Conservation (phyloP, 345 rosid species). For the Pistacia vera region DNA sequence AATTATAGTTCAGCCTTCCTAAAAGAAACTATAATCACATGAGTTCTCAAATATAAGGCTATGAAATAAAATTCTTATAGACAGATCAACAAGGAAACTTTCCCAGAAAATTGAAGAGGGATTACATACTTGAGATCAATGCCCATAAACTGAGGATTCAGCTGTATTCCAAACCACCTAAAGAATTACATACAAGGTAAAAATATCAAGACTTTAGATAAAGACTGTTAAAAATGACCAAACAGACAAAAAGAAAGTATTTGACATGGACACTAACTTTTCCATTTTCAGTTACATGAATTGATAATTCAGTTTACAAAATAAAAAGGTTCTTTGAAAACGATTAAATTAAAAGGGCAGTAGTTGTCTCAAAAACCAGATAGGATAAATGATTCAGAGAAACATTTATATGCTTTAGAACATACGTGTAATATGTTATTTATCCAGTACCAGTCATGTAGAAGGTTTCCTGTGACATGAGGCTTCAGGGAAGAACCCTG, state of each 20-base stretch:
- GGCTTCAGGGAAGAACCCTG: slow-evolving; percentile 78
- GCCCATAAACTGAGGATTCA: slow-evolving; percentile 77
- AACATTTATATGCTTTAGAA: neutral
- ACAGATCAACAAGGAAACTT: neutral
- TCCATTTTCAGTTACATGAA: slow-evolving; percentile 3
- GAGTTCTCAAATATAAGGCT: neutral
- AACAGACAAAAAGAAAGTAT: neutral
- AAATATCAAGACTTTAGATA: slow-evolving; percentile 5
- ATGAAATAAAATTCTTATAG: neutral
- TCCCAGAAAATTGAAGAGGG: neutral
- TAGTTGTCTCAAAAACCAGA: neutral
- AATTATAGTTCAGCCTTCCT: slow-evolving; percentile 4
- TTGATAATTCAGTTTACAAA: neutral
- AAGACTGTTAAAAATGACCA: slow-evolving; percentile 5
- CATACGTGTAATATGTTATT: neutral
- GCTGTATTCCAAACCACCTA: slow-evolving; percentile 96
- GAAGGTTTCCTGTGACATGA: slow-evolving; percentile 65
- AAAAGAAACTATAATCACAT: neutral
- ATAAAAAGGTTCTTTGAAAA: neutral
- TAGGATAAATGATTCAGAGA: neutral
- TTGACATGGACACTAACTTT: slow-evolving; percentile 11
- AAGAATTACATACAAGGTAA: slow-evolving; percentile 24
- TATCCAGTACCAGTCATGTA: slow-evolving; percentile 71
- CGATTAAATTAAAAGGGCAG: slow-evolving; percentile 1
- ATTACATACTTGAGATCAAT: slow-evolving; percentile 87